Evolutionary conservation across 805 yeast species (phyloP).

Genomic region (Starmerella powellii): DNA sequence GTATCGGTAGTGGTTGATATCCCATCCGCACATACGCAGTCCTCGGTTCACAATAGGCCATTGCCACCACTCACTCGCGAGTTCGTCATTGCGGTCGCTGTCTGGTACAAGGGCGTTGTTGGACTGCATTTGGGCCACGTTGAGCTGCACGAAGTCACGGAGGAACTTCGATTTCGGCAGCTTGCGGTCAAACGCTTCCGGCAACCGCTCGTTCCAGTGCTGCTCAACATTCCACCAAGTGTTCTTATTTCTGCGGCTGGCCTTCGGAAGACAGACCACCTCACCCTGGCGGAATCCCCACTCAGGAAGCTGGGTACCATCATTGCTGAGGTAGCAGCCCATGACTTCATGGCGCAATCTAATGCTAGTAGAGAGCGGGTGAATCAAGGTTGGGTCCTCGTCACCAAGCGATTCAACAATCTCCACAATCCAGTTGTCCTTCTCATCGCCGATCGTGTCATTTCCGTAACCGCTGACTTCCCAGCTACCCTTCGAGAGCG

Average conservation of each 20-base stretch:
- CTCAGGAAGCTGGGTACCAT: conserved; percentile 73
- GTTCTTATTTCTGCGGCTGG: conserved; percentile 44
- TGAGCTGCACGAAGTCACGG: conserved; percentile 57
- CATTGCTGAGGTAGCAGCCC: conserved; percentile 86
- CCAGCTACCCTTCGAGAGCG: conserved; percentile 80
- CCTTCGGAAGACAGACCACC: conserved; percentile 52
- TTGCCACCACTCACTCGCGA: conserved; percentile 71
- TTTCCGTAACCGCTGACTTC: conserved; percentile 89
- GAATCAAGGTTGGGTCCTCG: conserved; percentile 41
- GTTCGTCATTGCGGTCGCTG: conserved; percentile 52
- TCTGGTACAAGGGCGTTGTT: conserved; percentile 76
- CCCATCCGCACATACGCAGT: conserved; percentile 69
- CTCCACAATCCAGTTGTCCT: conserved; percentile 90
- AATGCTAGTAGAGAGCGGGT: conserved; percentile 58
- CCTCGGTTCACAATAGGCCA: conserved; percentile 67
- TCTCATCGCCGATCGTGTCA: conserved; percentile 57
- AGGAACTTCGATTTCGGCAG: conserved; percentile 46
- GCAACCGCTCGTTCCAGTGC: conserved; percentile 43
- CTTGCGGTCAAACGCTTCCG: conserved; percentile 29
- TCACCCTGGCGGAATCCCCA: conserved; percentile 99
- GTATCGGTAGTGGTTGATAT: conserved; percentile 41
- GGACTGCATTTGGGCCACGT: conserved; percentile 72
- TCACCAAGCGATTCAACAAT: conserved; percentile 44
- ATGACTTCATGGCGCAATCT: conserved; percentile 73
- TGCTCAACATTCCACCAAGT: conserved; percentile 77